Conservation (phyloP, 1,139 yeast species). For the Saccharomyces hybrid region DNA sequence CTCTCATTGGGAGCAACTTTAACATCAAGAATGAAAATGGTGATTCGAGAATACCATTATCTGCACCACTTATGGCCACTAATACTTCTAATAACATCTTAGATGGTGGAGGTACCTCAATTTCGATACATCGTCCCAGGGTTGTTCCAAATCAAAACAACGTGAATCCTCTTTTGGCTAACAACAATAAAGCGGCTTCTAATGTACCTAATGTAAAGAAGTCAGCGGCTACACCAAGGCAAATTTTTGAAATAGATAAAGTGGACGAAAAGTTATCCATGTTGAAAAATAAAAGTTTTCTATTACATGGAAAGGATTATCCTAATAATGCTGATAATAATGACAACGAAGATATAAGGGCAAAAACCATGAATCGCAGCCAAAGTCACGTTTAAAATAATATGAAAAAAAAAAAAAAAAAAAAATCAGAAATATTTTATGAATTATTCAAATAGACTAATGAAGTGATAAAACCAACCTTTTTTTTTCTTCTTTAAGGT, state of each 20-base stretch:
- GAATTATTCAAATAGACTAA: not conserved
- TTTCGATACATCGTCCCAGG: constrained; percentile 11
- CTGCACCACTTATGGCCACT: not conserved
- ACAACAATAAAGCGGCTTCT: not conserved
- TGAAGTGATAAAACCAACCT: not conserved
- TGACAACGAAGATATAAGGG: constrained; percentile 1
- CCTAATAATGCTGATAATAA: not conserved
- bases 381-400: constrained; percentile 6
- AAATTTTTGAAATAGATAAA: constrained; percentile 28
- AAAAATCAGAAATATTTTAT: not conserved
- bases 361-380: constrained; percentile 7
- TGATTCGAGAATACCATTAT: not conserved
- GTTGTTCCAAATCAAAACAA: constrained; percentile 4
- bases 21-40: not conserved
- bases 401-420: not conserved
- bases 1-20: not conserved
- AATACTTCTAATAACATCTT: constrained; percentile 2
- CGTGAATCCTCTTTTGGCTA: constrained; percentile 9
- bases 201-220: not conserved
- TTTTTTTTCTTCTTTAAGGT: not conserved
- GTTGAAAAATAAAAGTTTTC: constrained; percentile 9
- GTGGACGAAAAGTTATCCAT: constrained; percentile 29
- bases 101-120: constrained; percentile 14
- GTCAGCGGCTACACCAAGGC: constrained; percentile 4
- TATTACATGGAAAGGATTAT: constrained; percentile 3